Evolutionary conservation across 1,139 yeast genomes (phyloP).

Genomic region (Yamadazyma diddensiae): DNA sequence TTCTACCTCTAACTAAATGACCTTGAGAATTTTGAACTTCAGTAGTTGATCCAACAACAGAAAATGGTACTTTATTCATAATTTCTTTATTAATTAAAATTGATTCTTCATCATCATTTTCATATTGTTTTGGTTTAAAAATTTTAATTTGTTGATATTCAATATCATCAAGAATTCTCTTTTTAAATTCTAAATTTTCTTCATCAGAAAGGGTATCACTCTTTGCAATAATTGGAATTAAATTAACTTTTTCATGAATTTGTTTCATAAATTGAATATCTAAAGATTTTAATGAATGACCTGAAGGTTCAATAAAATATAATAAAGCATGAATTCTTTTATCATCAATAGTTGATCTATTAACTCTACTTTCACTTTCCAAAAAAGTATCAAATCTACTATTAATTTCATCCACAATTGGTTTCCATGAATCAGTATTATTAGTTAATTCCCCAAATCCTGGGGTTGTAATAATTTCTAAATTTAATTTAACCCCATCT

Average conservation of each 20-base stretch:
- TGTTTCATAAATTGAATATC: conserved; percentile 88
- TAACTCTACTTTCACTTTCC: conserved; percentile 86
- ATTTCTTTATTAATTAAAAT: conserved; percentile 63
- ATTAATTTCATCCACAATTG: conserved; percentile 88
- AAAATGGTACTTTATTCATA: conserved; percentile 79
- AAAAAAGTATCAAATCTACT: conserved; percentile 81
- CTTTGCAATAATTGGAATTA: conserved; percentile 93
- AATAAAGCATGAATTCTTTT: conserved; percentile 83
- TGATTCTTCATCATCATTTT: conserved; percentile 86
- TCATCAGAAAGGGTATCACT: conserved; percentile 90
- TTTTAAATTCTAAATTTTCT: conserved; percentile 75
- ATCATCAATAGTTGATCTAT: conserved; percentile 70
- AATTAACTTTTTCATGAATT: conserved; percentile 86
- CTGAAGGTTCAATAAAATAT: conserved; percentile 95
- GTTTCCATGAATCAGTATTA: conserved; percentile 88
- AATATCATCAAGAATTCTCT: conserved; percentile 73
- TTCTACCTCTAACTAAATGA: conserved; percentile 82
- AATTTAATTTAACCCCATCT: conserved; percentile 83
- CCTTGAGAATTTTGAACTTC: conserved; percentile 77
- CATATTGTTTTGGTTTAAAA: conserved; percentile 77
- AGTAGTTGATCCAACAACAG: conserved; percentile 86
- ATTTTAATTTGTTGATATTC: conserved; percentile 70
- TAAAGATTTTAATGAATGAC: conserved; percentile 85
- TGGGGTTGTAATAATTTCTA: conserved; percentile 86
- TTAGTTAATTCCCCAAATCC: conserved; percentile 94